Evolutionary conservation across 371 early-diverging fungal genomes (phyloP).

Genomic region (Saksenaea vasiformis): DNA sequence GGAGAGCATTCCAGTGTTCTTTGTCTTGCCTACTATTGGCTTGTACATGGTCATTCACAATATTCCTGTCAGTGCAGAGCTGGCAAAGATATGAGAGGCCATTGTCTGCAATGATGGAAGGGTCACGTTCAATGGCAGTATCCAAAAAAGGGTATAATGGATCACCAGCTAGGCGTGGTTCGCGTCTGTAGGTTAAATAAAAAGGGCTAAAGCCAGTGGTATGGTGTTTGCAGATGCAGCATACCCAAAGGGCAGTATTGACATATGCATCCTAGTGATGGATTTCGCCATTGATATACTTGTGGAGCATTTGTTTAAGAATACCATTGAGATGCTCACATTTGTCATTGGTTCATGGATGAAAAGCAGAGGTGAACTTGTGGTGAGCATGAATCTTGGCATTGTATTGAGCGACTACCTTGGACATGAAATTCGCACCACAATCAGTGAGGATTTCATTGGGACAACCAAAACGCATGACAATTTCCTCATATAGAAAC

Average conservation of each 20-base stretch:
- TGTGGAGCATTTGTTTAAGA: slow-evolving; percentile 15
- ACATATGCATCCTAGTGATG: slow-evolving; percentile 16
- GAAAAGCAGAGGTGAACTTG: slow-evolving; percentile 20
- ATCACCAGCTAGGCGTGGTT: slow-evolving; percentile 20
- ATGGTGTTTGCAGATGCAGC: slow-evolving; percentile 14
- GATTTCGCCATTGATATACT: slow-evolving; percentile 10
- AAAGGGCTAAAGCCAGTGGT: slow-evolving; percentile 15
- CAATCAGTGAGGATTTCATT: slow-evolving; percentile 38
- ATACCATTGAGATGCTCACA: slow-evolving; percentile 21
- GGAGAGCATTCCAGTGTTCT: slow-evolving; percentile 2
- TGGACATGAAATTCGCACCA: slow-evolving; percentile 33
- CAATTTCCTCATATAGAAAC: slow-evolving; percentile 35
- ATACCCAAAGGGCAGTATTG: slow-evolving; percentile 17
- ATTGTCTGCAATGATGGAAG: neutral
- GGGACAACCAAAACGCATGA: slow-evolving; percentile 30
- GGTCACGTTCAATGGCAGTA: neutral
- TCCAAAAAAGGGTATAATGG: neutral
- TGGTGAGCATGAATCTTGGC: slow-evolving; percentile 11
- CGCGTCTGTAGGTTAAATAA: slow-evolving; percentile 19
- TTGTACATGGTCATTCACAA: neutral
- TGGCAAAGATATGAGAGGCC: neutral
- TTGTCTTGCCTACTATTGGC: neutral
- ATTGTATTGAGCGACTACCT: slow-evolving; percentile 7
- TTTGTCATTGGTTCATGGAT: slow-evolving; percentile 24
- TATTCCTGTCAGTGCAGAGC: neutral